Conservation (phyloP, 2,329 filamentous ascomycete genomes). For the Colletotrichum echinochloae region DNA sequence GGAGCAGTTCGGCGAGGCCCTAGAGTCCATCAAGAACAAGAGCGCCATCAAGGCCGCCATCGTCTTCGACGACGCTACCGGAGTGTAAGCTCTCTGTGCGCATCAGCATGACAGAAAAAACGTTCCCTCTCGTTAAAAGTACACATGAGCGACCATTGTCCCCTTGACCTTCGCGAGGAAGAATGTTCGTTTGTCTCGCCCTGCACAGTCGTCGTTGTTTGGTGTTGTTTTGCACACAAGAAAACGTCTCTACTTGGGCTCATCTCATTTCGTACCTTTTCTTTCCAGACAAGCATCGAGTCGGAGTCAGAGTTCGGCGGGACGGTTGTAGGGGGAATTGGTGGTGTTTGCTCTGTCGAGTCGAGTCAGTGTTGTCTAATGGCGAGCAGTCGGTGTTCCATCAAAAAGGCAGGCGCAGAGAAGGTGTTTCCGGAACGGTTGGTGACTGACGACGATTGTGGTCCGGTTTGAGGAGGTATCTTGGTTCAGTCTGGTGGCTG, state of each 20-base stretch:
- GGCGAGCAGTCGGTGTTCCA: no score
- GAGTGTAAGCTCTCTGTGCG: slow-evolving; percentile 41
- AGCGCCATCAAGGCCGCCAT: slow-evolving; percentile 80
- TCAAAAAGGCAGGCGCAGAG: slow-evolving; percentile 12
- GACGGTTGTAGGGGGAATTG: slow-evolving; percentile 27
- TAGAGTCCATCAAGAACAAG: slow-evolving; percentile 79
- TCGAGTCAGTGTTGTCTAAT: no score
- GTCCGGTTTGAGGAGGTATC: neutral
- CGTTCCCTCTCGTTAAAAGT: neutral
- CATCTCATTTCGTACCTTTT: slow-evolving; percentile 32
- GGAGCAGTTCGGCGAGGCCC: slow-evolving; percentile 78
- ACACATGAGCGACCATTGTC: neutral
- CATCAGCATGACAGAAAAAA: slow-evolving; percentile 26
- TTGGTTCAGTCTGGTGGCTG: neutral
- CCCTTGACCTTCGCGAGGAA: neutral
- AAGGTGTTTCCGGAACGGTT: slow-evolving; percentile 1
- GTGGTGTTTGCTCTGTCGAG: neutral
- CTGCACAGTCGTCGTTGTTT: slow-evolving; percentile 8
- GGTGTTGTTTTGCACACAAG: neutral
- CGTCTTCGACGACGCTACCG: slow-evolving; percentile 68
- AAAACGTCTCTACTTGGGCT: slow-evolving; percentile 24
- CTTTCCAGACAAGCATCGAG: slow-evolving; percentile 34
- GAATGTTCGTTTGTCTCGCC: neutral
- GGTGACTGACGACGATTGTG: slow-evolving; percentile 11
- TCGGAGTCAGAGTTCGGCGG: slow-evolving; percentile 31